Conservation (phyloP, 2,329 filamentous ascomycete species). For the Cercospora sp. region DNA sequence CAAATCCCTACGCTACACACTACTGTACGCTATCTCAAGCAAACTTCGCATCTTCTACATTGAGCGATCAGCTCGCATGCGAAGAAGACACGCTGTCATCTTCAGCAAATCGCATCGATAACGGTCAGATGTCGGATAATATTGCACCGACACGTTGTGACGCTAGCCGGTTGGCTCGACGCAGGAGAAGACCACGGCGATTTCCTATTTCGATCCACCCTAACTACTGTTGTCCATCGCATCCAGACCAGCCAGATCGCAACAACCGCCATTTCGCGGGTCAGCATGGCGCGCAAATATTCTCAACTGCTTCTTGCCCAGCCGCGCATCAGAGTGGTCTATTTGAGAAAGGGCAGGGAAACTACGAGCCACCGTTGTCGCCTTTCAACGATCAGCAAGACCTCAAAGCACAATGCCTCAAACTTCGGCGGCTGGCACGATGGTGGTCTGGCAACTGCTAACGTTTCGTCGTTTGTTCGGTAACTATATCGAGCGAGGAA, state of each 20-base stretch:
- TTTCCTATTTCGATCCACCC: not conserved
- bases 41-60: not conserved
- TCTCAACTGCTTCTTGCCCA: not conserved
- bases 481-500: not conserved
- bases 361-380: not conserved
- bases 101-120: not conserved
- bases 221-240: not conserved
- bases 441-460: not conserved
- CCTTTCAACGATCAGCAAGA: not conserved
- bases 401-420: not conserved
- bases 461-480: not conserved
- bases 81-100: constrained; percentile 5
- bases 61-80: not conserved
- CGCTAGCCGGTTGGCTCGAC: not conserved
- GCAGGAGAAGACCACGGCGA: not conserved
- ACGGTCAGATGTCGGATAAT: not conserved
- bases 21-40: not conserved
- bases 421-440: not conserved
- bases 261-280: not conserved
- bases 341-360: not conserved
- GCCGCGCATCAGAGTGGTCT: not conserved
- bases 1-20: not conserved
- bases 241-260: not conserved
- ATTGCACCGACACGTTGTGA: not conserved
- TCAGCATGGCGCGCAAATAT: not conserved